Evolutionary conservation across 805 yeast species (phyloP).

Genomic region (Barnettozyma salicaria): DNA sequence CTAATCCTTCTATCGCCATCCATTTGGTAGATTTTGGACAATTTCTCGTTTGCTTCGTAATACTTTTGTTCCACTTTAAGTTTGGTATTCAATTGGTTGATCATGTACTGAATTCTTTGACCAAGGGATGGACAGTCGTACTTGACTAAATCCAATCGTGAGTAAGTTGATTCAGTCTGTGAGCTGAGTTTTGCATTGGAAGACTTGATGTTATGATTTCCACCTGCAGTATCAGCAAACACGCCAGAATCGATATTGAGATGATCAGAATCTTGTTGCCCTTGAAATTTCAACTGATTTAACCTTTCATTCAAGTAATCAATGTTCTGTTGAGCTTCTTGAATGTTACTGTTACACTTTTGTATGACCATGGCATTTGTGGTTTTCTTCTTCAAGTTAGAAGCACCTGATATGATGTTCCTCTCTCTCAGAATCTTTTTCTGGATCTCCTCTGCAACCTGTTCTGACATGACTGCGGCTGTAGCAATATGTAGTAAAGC

Average conservation of each 20-base stretch:
- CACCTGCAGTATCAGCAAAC: background rate
- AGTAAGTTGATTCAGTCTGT: conserved; percentile 34
- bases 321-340: conserved; percentile 88
- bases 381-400: conserved; percentile 71
- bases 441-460: conserved; percentile 59
- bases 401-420: conserved; percentile 84
- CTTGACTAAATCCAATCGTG: conserved; percentile 76
- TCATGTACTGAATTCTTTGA: conserved; percentile 90
- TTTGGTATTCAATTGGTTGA: conserved; percentile 90
- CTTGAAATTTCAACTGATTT: conserved; percentile 42
- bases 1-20: conserved; percentile 88
- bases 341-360: conserved; percentile 81
- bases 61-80: conserved; percentile 92
- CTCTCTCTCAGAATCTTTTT: conserved; percentile 84
- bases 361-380: conserved; percentile 78
- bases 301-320: conserved; percentile 80
- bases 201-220: background rate
- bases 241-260: background rate
- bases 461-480: conserved; percentile 27
- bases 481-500: background rate
- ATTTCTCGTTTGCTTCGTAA: conserved; percentile 85
- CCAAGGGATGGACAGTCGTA: conserved; percentile 94
- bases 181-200: background rate
- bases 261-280: background rate
- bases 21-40: conserved; percentile 75